Evolutionary conservation across 1,284 basidiomycete genomes (phyloP), one percentile per base, ranked within the genome.

Genomic region (Trichosporon sp.): DNA sequence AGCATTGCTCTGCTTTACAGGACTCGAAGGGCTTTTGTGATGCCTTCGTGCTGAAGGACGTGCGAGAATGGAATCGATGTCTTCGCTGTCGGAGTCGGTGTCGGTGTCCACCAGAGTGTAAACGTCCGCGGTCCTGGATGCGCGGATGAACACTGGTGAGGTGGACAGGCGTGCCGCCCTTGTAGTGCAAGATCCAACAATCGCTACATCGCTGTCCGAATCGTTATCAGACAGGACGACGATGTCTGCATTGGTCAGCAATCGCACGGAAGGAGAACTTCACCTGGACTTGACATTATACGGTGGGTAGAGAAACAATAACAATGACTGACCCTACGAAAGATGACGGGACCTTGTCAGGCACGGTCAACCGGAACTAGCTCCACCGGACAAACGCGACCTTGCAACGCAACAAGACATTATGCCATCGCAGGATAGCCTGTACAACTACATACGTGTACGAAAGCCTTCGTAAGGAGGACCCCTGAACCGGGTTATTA

Each of bases 201-300:
- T 54, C 6, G 62, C 61, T 10, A 66, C 58, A 16, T 56, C 65
- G 34, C 52, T 54, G 52, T 66, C 65, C 4, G 56, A 40, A 6
- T 63, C 62, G 19, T 23, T 29, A 34, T 65, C 64, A 3, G 65
- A 61, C 14, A 66, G 29, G n/a, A 61, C 57, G 5, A 64, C 52
- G 13, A 66, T 56, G 10, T 61, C 65, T 66, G 37, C 8, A 3
- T 27, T 2, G 13, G 49, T 54, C 25, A 54, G 25, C 14, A 16
- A 23, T 3, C 7, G 2, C 8, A 7, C 5, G 8, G 14, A 7
- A 7, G 14, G 2, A 16, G 13, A n/a, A 8, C 8, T 7, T 29
- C 16, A 54, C 49, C 49, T 29, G 23, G 31, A 27, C 46, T 21
- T 34, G 29, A 27, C 31, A 32, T 49, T 29, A 33, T n/a, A 25